Percentiles rank a stretch among this genome's conserved stretches.
phyloP scores from a whole-genome alignment of 202 grass and related monocot species.

The Panicum hallii region DNA sequence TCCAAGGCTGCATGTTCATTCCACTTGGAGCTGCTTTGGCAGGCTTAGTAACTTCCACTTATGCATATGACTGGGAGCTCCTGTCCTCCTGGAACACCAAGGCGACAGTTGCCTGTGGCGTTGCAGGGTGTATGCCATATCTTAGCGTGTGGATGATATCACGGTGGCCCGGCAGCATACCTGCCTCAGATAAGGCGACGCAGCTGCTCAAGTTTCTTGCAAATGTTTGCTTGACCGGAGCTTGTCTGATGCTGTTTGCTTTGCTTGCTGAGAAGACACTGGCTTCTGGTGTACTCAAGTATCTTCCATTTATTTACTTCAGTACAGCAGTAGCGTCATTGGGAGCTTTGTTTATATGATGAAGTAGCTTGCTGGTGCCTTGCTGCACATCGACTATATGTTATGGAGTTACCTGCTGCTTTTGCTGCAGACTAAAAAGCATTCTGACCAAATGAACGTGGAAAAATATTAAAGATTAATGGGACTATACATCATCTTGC shows the following conservation, averaged over 20 bases:
- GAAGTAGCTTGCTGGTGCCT: neutral
- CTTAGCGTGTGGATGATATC: constrained; percentile 12
- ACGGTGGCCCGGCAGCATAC: neutral
- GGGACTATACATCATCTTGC: neutral
- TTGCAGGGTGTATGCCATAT: constrained; percentile 2
- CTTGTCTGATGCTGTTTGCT: neutral
- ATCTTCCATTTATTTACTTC: neutral
- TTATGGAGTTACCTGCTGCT: neutral
- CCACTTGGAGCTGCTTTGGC: neutral
- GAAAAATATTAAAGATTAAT: neutral
- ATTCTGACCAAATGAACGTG: neutral
- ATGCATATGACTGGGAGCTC: neutral
- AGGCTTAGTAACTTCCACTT: neutral
- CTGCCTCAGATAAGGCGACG: neutral
- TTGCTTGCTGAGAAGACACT: constrained; percentile 9
- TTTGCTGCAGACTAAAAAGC: neutral
- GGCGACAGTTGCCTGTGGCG: neutral
- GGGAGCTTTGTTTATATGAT: neutral
- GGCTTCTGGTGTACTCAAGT: neutral
- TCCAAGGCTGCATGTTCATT: neutral
- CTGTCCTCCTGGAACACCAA: neutral
- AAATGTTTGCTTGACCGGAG: neutral
- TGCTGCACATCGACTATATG: neutral
- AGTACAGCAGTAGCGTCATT: neutral
- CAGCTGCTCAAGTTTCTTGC: neutral